Percentiles rank a stretch among this genome's conserved stretches.
Conservation (phyloP, 2,329 filamentous ascomycete genomes). For the Trichoderma sp. region DNA sequence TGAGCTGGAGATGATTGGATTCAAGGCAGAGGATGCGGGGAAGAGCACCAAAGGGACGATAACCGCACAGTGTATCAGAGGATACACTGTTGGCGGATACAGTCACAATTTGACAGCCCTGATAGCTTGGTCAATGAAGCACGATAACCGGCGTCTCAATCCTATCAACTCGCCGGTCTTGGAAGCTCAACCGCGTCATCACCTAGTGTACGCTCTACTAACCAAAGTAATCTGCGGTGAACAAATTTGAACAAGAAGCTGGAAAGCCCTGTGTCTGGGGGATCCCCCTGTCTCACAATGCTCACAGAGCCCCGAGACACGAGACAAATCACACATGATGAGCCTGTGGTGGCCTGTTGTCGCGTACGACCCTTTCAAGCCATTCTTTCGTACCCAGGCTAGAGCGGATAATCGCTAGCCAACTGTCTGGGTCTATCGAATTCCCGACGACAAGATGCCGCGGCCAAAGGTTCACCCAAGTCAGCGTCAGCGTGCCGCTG, state of each 20-base stretch:
- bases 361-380: neutral
- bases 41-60: neutral
- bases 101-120: neutral
- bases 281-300: conserved; percentile 1
- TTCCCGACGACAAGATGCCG: conserved; percentile 44
- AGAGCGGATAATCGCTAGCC: conserved; percentile 6
- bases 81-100: conserved; percentile 1
- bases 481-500: conserved; percentile 49
- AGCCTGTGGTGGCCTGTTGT: neutral
- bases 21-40: neutral
- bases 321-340: neutral
- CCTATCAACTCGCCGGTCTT: neutral
- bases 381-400: neutral
- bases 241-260: neutral
- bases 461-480: conserved; percentile 52
- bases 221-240: neutral
- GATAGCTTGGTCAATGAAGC: neutral
- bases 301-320: neutral
- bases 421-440: neutral
- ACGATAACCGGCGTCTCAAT: neutral
- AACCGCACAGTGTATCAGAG: neutral
- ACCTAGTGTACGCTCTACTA: too few species aligned
- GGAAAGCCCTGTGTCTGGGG: neutral
- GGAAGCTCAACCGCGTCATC: neutral
- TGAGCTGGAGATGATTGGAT: neutral